Base-by-base conservation (phyloP, 169 alveolate genomes). In the Plasmodium sp. region DNA sequence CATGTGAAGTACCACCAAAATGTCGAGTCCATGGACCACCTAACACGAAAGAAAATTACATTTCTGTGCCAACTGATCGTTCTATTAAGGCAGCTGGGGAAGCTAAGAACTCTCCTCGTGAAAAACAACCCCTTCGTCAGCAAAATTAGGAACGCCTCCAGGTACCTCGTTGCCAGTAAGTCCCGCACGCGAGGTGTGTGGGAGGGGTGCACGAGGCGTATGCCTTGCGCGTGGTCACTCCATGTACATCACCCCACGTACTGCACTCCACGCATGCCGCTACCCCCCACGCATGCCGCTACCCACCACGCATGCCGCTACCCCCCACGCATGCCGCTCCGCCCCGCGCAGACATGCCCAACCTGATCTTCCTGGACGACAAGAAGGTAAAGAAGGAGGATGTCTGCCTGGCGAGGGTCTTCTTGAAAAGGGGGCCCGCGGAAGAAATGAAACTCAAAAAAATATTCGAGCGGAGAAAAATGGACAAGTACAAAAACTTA, bases 391-490 rank as follows among this genome's bases (percentile, higher is more conserved):
- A 85, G 71, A 85, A 85, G 45, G 93, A 85, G 80, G 93, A 85
- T 41, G 33, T 85, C 14, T 85, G 86, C 33, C 72, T 85, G 72
- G 93, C 93, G 33, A 27, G 85, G 43, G 77, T 85, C 22, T 85
- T 85, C 62, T 75, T 85, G 33, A 75, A 85, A 75, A 85, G 39
- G 48, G 93, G 93, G 5, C 18, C 80, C 62, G n/a, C 22, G 33
- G 82, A 85, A 77, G 93, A 85, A 77, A 74, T 33, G 22, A 86
- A 85, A 75, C 93, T 85, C 45, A 85, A 85, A 85, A 85, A 85
- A 85, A 74, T 85, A 75, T 75, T 85, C 12, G 86, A 85, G 48
- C 51, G 54, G 56, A 85, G 62, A 71, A 85, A 85, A 77, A 56
- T 75, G 18, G 93, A 85, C 9, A 85, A 85, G 45, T 85, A 85